Conservation (phyloP, 2,329 filamentous ascomycete species). For the Colletotrichum spinosum region DNA sequence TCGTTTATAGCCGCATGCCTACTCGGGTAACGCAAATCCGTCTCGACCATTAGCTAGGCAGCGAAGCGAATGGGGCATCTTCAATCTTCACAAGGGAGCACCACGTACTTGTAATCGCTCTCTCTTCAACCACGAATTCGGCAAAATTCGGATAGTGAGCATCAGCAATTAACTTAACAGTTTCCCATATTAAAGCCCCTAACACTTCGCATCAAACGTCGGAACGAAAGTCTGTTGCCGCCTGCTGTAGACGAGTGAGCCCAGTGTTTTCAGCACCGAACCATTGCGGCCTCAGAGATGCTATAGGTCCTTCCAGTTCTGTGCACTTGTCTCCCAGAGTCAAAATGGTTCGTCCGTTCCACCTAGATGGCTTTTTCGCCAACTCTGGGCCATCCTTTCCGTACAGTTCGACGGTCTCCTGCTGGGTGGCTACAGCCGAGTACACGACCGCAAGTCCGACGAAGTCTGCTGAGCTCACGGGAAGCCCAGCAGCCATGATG, state of each 20-base stretch:
- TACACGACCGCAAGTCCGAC: constrained; percentile 51
- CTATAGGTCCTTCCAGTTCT: constrained; percentile 47
- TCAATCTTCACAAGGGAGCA: too few species aligned
- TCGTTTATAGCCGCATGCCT: too few species aligned
- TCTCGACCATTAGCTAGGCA: too few species aligned
- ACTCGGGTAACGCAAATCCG: too few species aligned
- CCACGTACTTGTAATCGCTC: too few species aligned
- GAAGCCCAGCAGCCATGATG: constrained; percentile 46
- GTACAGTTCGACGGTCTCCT: constrained; percentile 47
- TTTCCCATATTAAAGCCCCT: too few species aligned
- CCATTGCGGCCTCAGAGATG: constrained; percentile 44
- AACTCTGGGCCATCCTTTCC: constrained; percentile 46
- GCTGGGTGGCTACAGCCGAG: constrained; percentile 49
- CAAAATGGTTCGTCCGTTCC: constrained; percentile 50
- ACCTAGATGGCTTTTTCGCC: constrained; percentile 30
- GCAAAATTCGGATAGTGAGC: too few species aligned
- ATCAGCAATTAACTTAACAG: too few species aligned
- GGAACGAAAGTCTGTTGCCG: constrained; percentile 1
- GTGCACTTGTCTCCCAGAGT: constrained; percentile 50
- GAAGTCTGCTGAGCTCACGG: constrained; percentile 46
- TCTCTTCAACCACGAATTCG: too few species aligned
- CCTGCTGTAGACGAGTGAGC: neutral
- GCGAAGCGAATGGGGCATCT: too few species aligned
- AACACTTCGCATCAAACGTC: too few species aligned
- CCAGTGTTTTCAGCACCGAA: constrained; percentile 41